These are phyloP conservation scores for Pseudogymnoascus verrucosus DNA, from an alignment of 2,329 filamentous ascomycete species.

Conservation along the genomic window DNA sequence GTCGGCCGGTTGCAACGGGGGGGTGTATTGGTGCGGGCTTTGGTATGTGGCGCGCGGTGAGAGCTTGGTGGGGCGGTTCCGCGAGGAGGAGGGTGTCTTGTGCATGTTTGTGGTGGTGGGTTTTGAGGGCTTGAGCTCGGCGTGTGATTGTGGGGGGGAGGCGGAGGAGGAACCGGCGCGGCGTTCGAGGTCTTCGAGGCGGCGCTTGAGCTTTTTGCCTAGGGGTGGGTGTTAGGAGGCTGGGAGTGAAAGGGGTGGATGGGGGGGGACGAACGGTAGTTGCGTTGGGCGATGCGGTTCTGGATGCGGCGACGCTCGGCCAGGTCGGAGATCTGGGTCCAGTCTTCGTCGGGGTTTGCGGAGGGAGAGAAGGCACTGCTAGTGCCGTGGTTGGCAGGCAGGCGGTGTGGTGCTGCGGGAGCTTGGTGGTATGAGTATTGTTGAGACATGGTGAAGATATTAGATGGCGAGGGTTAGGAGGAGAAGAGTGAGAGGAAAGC, in stretches of 20 bases:
- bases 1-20: conserved; percentile 53
- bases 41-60: conserved; percentile 32
- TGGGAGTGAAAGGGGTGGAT: background rate
- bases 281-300: conserved; percentile 94
- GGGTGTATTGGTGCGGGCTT: conserved; percentile 48
- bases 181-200: conserved; percentile 76
- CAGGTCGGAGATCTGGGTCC: conserved; percentile 97
- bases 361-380: conserved; percentile 93
- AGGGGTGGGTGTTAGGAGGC: conserved; percentile 10
- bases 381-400: conserved; percentile 66
- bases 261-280: conserved; percentile 68
- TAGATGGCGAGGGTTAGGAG: background rate
- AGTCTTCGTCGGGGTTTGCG: conserved; percentile 93
- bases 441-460: conserved; percentile 25
- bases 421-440: conserved; percentile 27
- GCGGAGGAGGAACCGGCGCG: conserved; percentile 57
- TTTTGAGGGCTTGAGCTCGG: conserved; percentile 29
- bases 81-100: conserved; percentile 15
- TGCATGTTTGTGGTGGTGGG: conserved; percentile 19
- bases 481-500: background rate
- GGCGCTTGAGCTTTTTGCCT: conserved; percentile 92
- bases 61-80: conserved; percentile 17
- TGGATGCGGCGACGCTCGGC: conserved; percentile 91
- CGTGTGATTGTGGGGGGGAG: conserved; percentile 46
- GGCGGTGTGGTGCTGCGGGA: conserved; percentile 40